Base-by-base conservation (phyloP, 768 basidiomycete species). In the Hortiboletus flavorubellus region DNA sequence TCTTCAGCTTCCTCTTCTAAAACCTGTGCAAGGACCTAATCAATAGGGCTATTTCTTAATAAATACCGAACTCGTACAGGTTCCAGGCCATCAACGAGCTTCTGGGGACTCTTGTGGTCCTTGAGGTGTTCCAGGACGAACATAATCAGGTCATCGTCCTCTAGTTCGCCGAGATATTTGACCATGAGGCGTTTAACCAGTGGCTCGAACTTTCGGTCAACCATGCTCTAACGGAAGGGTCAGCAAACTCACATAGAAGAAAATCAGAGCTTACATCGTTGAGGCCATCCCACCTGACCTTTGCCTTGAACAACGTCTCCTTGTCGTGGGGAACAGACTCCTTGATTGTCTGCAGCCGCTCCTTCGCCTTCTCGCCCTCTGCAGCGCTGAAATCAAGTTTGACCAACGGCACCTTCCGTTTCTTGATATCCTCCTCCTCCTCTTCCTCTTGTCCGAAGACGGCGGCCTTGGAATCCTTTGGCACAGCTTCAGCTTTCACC, bases 61-160 rank as follows among this genome's bases (percentile, higher is more conserved):
- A n/a, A 8, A 49, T 26, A 46, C 30, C 15, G 40, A n/a, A 49
- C 37, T 80, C 93, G 66, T 73, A 96, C 95, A 56, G 91, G 89
- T 75, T 93, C 92, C 21, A 98, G 74, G 12, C 92, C 93, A 64
- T 96, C 95, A 10, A 93, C 82, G 2, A 98, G 78, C 66, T 92
- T 93, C 52, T 81, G 80, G 0, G 93, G 90, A 16, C 82, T 76
- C 65, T 94, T 95, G 67, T 91, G 89, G 61, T 96, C 95, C 69
- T 91, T 91, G 44, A 97, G 74, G 68, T 96, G 93, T 69, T 97
- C 94, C 12, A 96, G 74, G 8, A 91, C 92, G 68, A 93, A 97
- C 83, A 96, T 91, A 53, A 93, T 87, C 56, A 97, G 79, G 66
- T 98, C 94, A 58, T 94, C 91, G 65, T 96, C 94, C 57, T 94